Conservation (phyloP, 306 rosid species). For the Senna siamea region DNA sequence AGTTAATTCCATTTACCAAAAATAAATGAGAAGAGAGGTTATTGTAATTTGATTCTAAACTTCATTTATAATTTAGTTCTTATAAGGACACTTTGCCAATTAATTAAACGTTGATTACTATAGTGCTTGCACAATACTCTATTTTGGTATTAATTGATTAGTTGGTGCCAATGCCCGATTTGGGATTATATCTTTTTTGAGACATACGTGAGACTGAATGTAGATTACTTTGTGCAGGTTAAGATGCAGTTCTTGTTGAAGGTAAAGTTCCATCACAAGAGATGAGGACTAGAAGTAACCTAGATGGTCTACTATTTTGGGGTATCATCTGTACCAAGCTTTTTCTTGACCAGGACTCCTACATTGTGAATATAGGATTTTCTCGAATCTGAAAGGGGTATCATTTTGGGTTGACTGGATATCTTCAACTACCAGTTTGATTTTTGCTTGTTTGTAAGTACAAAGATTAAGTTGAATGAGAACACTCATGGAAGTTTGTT, state of each 20-base stretch:
- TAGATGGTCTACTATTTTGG: constrained; percentile 41
- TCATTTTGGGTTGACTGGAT: constrained; percentile 66
- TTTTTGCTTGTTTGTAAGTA: constrained; percentile 25
- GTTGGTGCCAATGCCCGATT: no score
- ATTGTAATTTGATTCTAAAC: no score
- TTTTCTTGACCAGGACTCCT: constrained; percentile 42
- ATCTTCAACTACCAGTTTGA: constrained; percentile 48
- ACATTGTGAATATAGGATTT: constrained; percentile 33
- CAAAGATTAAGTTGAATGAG: constrained; percentile 34
- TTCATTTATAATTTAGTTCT: constrained; percentile 4
- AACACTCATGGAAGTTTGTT: not conserved
- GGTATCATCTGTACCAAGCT: constrained; percentile 24
- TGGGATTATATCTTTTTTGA: not conserved
- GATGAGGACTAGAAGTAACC: constrained; percentile 47
- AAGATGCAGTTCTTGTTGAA: constrained; percentile 94
- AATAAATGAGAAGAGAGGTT: no score
- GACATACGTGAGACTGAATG: constrained; percentile 33
- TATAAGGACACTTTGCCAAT: constrained; percentile 21
- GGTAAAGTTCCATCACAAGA: constrained; percentile 89
- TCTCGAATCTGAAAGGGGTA: constrained; percentile 45
- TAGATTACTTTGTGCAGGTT: constrained; percentile 56
- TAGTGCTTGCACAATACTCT: no score
- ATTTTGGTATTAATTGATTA: no score
- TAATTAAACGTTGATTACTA: no score
- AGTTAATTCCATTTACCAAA: no score